These are phyloP conservation scores for Cucurbitaria berberidis DNA, from an alignment of 2,329 filamentous ascomycete species.

Conservation along the genomic window DNA sequence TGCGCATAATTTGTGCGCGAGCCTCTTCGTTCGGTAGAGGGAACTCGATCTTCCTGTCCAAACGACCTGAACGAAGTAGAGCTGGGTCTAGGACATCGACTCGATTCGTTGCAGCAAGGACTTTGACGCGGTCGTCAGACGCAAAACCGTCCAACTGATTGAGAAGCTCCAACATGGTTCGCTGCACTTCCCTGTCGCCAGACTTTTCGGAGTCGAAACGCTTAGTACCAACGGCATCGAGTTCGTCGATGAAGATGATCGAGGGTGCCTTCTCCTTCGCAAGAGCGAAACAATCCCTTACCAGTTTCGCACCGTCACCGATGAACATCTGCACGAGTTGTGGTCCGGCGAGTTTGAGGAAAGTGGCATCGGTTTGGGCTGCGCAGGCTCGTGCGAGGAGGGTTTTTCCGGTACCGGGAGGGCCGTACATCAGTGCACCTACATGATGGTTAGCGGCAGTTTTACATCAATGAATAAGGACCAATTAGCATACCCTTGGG, in stretches of 20 bases:
- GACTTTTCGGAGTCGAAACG: constrained; percentile 99
- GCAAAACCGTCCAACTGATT: constrained; percentile 99
- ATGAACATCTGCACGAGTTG: constrained; percentile 99
- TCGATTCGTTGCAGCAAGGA: constrained; percentile 91
- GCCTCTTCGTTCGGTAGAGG: constrained; percentile 97
- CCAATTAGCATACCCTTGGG: constrained; percentile 78
- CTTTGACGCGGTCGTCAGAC: constrained; percentile 95
- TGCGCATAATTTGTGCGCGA: constrained; percentile 93
- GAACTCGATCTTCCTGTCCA: constrained; percentile 98
- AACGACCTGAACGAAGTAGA: constrained; percentile 85
- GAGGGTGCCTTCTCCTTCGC: constrained; percentile 98
- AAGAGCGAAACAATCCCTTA: constrained; percentile 94
- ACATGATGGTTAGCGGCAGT: constrained; percentile 15
- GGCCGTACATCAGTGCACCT: constrained; percentile 97
- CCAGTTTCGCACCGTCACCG: constrained; percentile 95
- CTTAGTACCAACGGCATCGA: constrained; percentile 98
- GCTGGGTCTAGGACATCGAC: constrained; percentile 93
- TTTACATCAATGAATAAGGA: not conserved
- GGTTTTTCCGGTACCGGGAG: constrained; percentile 88
- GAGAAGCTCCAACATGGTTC: constrained; percentile 97
- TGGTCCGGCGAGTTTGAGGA: constrained; percentile 96
- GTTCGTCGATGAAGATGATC: constrained; percentile 99
- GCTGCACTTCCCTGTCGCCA: constrained; percentile 95
- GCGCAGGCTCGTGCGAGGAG: constrained; percentile 94
- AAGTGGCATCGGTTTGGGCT: constrained; percentile 96